These are phyloP conservation scores for Nigrograna mackinnonii DNA, from an alignment of 2,329 filamentous ascomycete species.

Conservation along the genomic window DNA sequence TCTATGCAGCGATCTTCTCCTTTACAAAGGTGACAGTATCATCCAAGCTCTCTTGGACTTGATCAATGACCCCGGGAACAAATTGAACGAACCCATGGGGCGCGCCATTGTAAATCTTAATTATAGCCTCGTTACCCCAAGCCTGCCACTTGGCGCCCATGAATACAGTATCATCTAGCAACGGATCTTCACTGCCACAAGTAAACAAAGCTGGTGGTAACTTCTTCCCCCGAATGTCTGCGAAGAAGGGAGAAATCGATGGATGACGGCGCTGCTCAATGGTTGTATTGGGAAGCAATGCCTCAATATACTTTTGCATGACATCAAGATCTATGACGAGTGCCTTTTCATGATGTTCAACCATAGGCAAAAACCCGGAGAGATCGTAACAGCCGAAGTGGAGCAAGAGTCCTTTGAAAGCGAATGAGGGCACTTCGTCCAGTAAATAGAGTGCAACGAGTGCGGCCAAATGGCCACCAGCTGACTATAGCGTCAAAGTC, in stretches of 20 bases:
- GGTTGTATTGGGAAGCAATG: slow-evolving; percentile 48
- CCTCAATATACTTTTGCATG: slow-evolving; percentile 51
- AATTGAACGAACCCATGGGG: slow-evolving; percentile 57
- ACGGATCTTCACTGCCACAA: slow-evolving; percentile 57
- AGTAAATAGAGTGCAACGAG: slow-evolving; percentile 54
- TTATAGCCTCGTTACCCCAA: slow-evolving; percentile 52
- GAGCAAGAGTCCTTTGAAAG: slow-evolving; percentile 54
- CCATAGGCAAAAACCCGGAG: slow-evolving; percentile 46
- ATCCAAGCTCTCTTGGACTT: slow-evolving; percentile 41
- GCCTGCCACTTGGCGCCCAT: slow-evolving; percentile 61
- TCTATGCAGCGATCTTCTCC: slow-evolving; percentile 22
- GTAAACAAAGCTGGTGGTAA: slow-evolving; percentile 60
- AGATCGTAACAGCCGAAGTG: slow-evolving; percentile 59
- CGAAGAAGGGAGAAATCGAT: slow-evolving; percentile 55
- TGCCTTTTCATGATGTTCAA: slow-evolving; percentile 39
- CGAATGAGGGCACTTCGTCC: slow-evolving; percentile 38
- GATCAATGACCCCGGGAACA: slow-evolving; percentile 37
- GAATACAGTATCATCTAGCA: slow-evolving; percentile 56
- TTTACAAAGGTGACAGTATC: slow-evolving; percentile 46
- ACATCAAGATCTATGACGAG: slow-evolving; percentile 52
- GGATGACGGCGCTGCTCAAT: slow-evolving; percentile 48
- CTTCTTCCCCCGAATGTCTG: slow-evolving; percentile 41
- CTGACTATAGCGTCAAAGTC: slow-evolving; percentile 38
- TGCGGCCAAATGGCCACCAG: slow-evolving; percentile 55
- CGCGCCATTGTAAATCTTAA: slow-evolving; percentile 59